phyloP scores from a whole-genome alignment of 73 alveolate species.

The Paramecium pentaurelia region DNA sequence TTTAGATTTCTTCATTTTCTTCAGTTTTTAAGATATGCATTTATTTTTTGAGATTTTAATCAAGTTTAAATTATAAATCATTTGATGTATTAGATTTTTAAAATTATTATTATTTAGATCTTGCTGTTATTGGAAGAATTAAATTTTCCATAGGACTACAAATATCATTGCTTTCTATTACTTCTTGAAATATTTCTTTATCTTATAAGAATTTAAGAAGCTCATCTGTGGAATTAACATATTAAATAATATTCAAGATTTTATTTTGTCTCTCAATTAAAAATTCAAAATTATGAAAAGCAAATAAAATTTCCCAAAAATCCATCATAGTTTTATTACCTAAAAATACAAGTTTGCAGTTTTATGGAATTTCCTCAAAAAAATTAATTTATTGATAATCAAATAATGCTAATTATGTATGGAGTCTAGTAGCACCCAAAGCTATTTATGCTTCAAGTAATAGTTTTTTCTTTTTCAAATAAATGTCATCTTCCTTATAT shows the following conservation, averaged over 20 bases:
- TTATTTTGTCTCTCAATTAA: not conserved
- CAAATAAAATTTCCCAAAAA: constrained; percentile 17
- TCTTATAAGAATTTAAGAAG: not conserved
- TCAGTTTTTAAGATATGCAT: not conserved
- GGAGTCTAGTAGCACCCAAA: not conserved
- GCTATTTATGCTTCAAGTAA: not conserved
- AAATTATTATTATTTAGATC: not conserved
- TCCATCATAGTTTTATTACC: not conserved
- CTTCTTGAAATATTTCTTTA: not conserved
- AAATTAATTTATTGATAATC: not conserved
- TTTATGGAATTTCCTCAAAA: constrained; percentile 16
- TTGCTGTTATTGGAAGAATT: not conserved
- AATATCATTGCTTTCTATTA: not conserved
- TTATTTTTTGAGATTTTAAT: not conserved
- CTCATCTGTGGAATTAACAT: not conserved
- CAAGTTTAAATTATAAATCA: not conserved
- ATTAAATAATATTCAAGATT: not conserved
- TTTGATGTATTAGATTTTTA: not conserved
- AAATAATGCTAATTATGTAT: not conserved
- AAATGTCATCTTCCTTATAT: not conserved
- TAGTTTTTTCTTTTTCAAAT: not conserved
- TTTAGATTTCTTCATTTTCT: not conserved
- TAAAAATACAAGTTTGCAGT: not conserved
- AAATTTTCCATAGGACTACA: not conserved
- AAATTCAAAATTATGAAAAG: not conserved